These are phyloP conservation scores for Tylopilus subfusipes DNA, from an alignment of 768 basidiomycete genomes.

Conservation along the genomic window DNA sequence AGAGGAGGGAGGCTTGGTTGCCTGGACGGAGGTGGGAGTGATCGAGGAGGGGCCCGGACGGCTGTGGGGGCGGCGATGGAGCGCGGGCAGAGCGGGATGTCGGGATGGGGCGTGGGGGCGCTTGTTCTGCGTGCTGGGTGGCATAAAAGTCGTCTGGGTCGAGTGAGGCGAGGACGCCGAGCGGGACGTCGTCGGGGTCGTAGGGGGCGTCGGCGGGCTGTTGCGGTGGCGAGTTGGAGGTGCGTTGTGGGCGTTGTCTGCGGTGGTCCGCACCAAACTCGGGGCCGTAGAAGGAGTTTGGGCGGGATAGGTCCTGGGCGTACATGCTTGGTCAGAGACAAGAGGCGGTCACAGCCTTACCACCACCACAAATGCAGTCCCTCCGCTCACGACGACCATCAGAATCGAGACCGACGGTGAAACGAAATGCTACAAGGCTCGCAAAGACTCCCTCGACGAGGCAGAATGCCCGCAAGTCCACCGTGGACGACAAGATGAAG, in stretches of 20 bases:
- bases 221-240: constrained; percentile 24
- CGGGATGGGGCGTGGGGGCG: constrained; percentile 36
- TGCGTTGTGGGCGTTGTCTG: constrained; percentile 11
- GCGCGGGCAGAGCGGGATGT: constrained; percentile 56
- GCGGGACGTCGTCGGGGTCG: constrained; percentile 41
- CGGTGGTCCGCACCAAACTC: constrained; percentile 16
- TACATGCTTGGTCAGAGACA: constrained; percentile 25
- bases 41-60: constrained; percentile 67
- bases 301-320: constrained; percentile 29
- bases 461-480: constrained; percentile 44
- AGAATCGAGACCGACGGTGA: constrained; percentile 36
- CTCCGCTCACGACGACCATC: constrained; percentile 52
- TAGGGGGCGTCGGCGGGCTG: constrained; percentile 31
- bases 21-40: constrained; percentile 93
- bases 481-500: constrained; percentile 87
- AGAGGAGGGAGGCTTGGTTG: constrained; percentile 87
- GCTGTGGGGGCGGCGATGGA: constrained; percentile 55
- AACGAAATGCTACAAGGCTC: constrained; percentile 31
- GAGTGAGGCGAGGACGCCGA: constrained; percentile 27
- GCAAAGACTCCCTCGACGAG: constrained; percentile 27
- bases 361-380: constrained; percentile 46
- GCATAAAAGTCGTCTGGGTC: constrained; percentile 43
- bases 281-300: constrained; percentile 33
- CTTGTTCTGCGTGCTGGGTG: constrained; percentile 25
- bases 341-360: constrained; percentile 13